Conservation (phyloP, 2,329 filamentous ascomycete species). For the Epichloe amarillans region DNA sequence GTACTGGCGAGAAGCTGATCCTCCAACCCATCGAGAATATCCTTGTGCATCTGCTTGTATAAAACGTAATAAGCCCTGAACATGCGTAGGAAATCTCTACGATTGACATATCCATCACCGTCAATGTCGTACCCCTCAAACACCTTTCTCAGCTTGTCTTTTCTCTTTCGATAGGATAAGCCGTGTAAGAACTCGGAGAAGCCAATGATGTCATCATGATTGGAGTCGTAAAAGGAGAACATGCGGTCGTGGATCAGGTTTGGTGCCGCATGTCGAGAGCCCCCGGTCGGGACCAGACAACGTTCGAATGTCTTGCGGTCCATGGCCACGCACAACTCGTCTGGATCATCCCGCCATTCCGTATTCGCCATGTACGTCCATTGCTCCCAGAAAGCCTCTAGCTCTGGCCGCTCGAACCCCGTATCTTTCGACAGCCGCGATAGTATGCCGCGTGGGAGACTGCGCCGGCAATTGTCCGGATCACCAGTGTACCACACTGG, state of each 20-base stretch:
- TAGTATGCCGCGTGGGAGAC: slow-evolving; percentile 53
- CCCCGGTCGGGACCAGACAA: slow-evolving; percentile 75
- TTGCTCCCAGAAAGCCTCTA: slow-evolving; percentile 93
- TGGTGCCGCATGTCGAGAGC: slow-evolving; percentile 61
- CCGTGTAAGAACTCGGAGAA: slow-evolving; percentile 87
- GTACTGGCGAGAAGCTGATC: slow-evolving; percentile 65
- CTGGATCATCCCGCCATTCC: slow-evolving; percentile 70
- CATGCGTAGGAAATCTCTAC: slow-evolving; percentile 80
- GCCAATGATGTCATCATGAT: slow-evolving; percentile 76
- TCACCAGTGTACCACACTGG: slow-evolving; percentile 83
- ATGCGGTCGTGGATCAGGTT: slow-evolving; percentile 93
- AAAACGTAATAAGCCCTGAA: slow-evolving; percentile 87
- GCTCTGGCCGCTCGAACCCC: slow-evolving; percentile 69
- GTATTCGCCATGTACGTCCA: slow-evolving; percentile 88
- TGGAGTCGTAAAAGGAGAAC: slow-evolving; percentile 92
- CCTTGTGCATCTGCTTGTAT: slow-evolving; percentile 77
- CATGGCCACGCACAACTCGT: slow-evolving; percentile 67
- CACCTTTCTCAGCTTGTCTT: slow-evolving; percentile 58
- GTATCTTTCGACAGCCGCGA: slow-evolving; percentile 58
- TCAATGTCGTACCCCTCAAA: slow-evolving; percentile 90
- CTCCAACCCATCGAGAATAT: slow-evolving; percentile 66
- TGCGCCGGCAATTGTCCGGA: slow-evolving; percentile 55
- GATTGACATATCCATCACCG: slow-evolving; percentile 69
- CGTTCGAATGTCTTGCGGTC: slow-evolving; percentile 87
- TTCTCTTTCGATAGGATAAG: slow-evolving; percentile 54